phyloP scores from a whole-genome alignment of 331 rosid species.

The Acacia concinna region DNA sequence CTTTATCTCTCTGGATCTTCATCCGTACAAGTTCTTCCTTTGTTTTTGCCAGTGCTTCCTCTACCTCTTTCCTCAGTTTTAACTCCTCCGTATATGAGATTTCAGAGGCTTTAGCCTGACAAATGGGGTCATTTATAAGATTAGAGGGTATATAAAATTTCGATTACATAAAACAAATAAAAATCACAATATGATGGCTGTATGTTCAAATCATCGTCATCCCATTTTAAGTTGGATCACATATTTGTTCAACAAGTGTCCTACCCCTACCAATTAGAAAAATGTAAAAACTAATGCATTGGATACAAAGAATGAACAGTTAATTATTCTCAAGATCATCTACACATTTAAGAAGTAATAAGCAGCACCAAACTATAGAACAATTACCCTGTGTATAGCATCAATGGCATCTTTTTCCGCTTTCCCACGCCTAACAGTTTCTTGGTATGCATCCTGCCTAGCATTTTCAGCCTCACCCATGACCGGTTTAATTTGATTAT shows the following conservation, averaged over 20 bases:
- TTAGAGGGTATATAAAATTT: constrained; percentile 23
- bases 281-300: not conserved
- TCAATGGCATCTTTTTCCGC: constrained; percentile 73
- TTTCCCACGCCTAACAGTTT: constrained; percentile 58
- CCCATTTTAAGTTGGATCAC: not conserved
- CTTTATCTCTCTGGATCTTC: constrained; percentile 49
- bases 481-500: constrained; percentile 63
- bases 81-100: constrained; percentile 59
- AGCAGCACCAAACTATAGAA: constrained; percentile 21
- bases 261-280: constrained; percentile 11
- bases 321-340: constrained; percentile 5
- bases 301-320: constrained; percentile 2
- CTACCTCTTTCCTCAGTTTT: constrained; percentile 66
- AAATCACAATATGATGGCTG: constrained; percentile 11
- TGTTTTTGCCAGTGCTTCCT: constrained; percentile 65
- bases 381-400: constrained; percentile 64
- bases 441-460: constrained; percentile 59
- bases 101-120: constrained; percentile 74
- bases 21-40: constrained; percentile 48
- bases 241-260: not conserved
- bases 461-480: constrained; percentile 72
- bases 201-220: constrained; percentile 17
- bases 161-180: constrained; percentile 7
- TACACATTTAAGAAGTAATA: not conserved
- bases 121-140: constrained; percentile 32